phyloP scores from a whole-genome alignment of 2,329 filamentous ascomycete genomes.

The Emmonsia crescens region DNA sequence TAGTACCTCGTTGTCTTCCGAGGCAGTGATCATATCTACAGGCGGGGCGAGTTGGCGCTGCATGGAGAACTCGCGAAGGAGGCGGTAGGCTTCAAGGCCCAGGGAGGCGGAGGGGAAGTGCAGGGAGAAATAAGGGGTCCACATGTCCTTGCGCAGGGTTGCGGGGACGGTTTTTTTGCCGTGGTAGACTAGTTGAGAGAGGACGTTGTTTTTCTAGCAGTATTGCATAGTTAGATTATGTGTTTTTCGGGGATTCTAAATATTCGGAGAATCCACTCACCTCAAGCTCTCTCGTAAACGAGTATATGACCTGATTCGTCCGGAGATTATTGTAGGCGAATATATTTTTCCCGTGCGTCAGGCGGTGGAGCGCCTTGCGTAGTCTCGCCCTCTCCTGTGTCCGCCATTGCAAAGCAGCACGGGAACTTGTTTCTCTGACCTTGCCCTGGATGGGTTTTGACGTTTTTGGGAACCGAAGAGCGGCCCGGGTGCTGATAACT shows the following conservation, averaged over 20 bases:
- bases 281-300: slow-evolving; percentile 45
- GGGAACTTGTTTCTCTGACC: slow-evolving; percentile 28
- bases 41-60: slow-evolving; percentile 47
- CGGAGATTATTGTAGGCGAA: slow-evolving; percentile 52
- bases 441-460: slow-evolving; percentile 32
- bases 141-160: slow-evolving; percentile 50
- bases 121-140: slow-evolving; percentile 49
- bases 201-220: slow-evolving; percentile 39
- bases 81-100: slow-evolving; percentile 46
- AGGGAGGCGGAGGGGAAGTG: slow-evolving; percentile 41
- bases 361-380: slow-evolving; percentile 36
- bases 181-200: slow-evolving; percentile 50
- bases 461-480: slow-evolving; percentile 11
- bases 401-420: slow-evolving; percentile 32
- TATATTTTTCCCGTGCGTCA: slow-evolving; percentile 47
- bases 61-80: slow-evolving; percentile 49
- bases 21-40: slow-evolving; percentile 33
- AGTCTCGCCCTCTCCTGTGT: slow-evolving; percentile 29
- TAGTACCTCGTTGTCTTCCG: slow-evolving; percentile 32
- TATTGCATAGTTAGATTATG: background rate
- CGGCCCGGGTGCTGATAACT: slow-evolving; percentile 6
- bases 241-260: background rate
- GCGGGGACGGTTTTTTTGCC: slow-evolving; percentile 54
- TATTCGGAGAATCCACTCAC: slow-evolving; percentile 28
- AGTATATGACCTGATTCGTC: slow-evolving; percentile 56